Conservation (phyloP, 306 rosid genomes). For the Mucuna pruriens region DNA sequence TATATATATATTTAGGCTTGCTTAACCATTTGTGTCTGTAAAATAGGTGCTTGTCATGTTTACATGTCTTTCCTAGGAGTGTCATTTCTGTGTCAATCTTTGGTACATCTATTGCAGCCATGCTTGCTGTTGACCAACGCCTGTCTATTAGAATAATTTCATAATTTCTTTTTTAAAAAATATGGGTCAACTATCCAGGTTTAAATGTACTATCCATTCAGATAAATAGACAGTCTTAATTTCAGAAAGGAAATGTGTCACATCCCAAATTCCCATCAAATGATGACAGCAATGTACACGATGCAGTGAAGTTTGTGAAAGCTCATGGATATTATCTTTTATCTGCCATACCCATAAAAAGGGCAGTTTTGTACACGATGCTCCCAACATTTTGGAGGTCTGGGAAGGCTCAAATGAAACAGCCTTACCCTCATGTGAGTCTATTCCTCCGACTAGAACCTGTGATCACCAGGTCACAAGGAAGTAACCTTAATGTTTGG, state of each 20-base stretch:
- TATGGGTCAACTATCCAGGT: not conserved
- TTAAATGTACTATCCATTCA: constrained; percentile 13
- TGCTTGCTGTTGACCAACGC: not conserved
- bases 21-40: not conserved
- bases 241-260: not conserved
- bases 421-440: not conserved
- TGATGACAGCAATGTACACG: not conserved
- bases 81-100: not conserved
- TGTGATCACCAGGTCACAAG: not conserved
- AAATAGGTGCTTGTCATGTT: not conserved
- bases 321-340: not conserved
- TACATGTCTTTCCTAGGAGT: not conserved
- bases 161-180: not conserved
- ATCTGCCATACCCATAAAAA: not conserved
- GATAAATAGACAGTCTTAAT: not conserved
- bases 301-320: constrained; percentile 20
- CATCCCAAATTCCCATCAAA: not conserved
- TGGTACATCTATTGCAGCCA: not conserved
- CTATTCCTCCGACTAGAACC: not conserved
- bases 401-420: not conserved
- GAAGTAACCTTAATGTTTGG: not conserved
- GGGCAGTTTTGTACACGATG: not conserved
- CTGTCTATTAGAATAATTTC: not conserved
- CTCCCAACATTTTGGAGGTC: not conserved
- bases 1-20: constrained; percentile 7